Evolutionary conservation across 352 stramenopile genomes (phyloP), one percentile per base, ranked within the genome.

Genomic region (Globisporangium echinulatum): DNA sequence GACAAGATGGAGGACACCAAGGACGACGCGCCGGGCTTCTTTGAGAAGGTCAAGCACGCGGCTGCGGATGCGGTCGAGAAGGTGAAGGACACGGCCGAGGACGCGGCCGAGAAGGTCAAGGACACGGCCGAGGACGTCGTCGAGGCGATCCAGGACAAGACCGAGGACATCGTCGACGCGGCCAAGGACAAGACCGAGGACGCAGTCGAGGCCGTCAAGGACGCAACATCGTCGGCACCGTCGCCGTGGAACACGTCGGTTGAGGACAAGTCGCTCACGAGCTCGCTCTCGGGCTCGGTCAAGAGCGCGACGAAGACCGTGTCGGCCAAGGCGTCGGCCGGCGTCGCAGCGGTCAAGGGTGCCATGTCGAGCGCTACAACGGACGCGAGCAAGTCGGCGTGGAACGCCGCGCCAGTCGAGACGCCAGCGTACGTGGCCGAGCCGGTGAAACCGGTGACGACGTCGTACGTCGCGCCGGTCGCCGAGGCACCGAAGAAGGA

Each of bases 401-500:
- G 54, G 59, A 64, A 64, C 59, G 59, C 59, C 13, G 52, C 59
- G 4, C 64, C 55, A 38, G 62, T 64, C 14, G 62, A 64, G 17
- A 13, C 51, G 39, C 25, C 42, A 43, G 54, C 55, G 33, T 61
- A 60, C 44, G 60, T 66, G 11, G 50, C 42, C 1, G 62, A 80
- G 48, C 58, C 58, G 51, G 59, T 59, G 46, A 64, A 64, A 33
- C 56, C 62, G 43, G 58, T 68, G 5, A 57, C 65, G 49, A 42
- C 52, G 19, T 56, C 50, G n/a, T 53, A 62, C 25, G 47, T 44
- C 15, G 48, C 14, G 6, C 39, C 47, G 10, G 50, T 57, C 7
- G 54, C 52, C 46, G 56, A 71, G 47, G 62, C 64, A 58, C 61
- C 11, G 33, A 60, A 57, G 47, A 56, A 59, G 55, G 55, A 64